Evolutionary conservation across 371 early-diverging fungal genomes (phyloP).

Genomic region (Umbelopsis sp.): DNA sequence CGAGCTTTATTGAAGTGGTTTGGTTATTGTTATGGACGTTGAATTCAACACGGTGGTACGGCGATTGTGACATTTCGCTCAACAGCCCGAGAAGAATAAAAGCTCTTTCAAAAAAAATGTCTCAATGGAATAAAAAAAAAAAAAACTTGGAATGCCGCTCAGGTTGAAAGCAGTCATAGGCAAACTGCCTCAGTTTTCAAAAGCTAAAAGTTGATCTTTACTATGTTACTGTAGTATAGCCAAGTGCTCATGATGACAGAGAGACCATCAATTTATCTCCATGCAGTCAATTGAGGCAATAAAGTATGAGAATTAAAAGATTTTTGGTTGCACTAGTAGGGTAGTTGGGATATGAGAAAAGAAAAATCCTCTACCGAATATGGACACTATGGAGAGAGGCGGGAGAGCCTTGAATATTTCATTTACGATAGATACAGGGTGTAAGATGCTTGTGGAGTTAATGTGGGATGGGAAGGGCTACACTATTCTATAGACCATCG

Average conservation of each 20-base stretch:
- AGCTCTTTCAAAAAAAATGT: not conserved
- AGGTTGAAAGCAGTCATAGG: not conserved
- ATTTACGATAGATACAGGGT: constrained; percentile 11
- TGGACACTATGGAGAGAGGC: not conserved
- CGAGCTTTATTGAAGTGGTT: not conserved
- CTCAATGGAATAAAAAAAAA: not conserved
- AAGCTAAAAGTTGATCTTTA: not conserved
- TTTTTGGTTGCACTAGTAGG: too few species aligned
- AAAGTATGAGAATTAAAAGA: too few species aligned
- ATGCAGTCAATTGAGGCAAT: too few species aligned
- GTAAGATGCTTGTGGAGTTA: not conserved
- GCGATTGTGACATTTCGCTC: not conserved
- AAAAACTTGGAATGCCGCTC: not conserved
- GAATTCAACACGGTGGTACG: constrained; percentile 7
- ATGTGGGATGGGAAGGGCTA: not conserved
- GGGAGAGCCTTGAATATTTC: not conserved
- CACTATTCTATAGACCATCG: constrained; percentile 41
- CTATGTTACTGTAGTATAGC: too few species aligned
- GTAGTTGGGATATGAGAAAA: too few species aligned
- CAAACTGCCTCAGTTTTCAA: not conserved
- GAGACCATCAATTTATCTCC: too few species aligned
- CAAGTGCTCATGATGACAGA: too few species aligned
- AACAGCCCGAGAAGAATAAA: not conserved
- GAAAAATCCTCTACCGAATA: not conserved
- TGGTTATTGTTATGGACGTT: not conserved